Conservation (phyloP, 768 basidiomycete species). For the Hysterangium stoloniferum region DNA sequence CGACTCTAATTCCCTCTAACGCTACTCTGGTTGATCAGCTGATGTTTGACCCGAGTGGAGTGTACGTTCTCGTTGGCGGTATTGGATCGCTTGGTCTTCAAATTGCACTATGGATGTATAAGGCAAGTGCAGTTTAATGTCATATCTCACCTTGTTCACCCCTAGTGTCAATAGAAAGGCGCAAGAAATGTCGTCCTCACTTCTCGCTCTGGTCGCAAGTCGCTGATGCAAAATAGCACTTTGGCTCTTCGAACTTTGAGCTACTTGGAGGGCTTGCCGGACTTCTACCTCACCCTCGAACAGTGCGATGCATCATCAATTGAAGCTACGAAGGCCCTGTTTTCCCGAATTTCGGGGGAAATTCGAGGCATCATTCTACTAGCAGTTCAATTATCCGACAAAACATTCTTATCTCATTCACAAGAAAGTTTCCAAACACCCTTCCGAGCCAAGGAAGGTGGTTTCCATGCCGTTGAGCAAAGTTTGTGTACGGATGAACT, state of each 20-base stretch:
- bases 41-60: slow-evolving; percentile 22
- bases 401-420: slow-evolving; percentile 24
- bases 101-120: slow-evolving; percentile 33
- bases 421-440: no score
- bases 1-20: background rate
- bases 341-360: slow-evolving; percentile 16
- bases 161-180: slow-evolving; percentile 24
- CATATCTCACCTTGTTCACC: background rate
- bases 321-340: slow-evolving; percentile 15
- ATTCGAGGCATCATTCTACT: slow-evolving; percentile 27
- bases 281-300: no score
- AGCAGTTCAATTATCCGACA: slow-evolving; percentile 24
- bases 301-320: no score
- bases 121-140: no score
- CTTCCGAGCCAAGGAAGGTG: no score
- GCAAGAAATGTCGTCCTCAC: slow-evolving; percentile 29
- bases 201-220: slow-evolving; percentile 27
- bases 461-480: no score
- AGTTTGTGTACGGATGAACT: slow-evolving; percentile 18
- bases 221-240: slow-evolving; percentile 18
- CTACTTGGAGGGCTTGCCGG: no score
- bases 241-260: slow-evolving; percentile 19
- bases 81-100: slow-evolving; percentile 30
- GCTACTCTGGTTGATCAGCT: background rate
- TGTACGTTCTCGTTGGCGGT: slow-evolving; percentile 32